Evolutionary conservation across 768 basidiomycete genomes (phyloP).

Genomic region (Rhodotorula graminis): DNA sequence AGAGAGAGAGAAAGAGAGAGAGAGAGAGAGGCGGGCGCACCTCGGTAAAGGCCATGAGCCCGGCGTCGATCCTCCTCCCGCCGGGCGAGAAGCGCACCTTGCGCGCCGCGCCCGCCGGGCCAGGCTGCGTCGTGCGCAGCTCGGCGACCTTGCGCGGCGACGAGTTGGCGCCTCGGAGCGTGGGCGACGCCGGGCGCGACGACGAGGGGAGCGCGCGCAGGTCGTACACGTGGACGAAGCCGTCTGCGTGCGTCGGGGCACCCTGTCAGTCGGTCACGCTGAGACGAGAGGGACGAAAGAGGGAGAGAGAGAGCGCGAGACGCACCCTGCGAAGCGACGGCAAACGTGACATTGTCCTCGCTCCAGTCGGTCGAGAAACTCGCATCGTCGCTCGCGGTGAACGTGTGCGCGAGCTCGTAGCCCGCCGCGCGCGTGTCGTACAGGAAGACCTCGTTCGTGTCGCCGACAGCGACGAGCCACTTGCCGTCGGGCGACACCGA

Average conservation of each 20-base stretch:
- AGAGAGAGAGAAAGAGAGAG: background rate
- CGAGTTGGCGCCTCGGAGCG: background rate
- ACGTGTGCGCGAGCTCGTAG: slow-evolving; percentile 29
- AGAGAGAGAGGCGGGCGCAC: too few relatives aligned
- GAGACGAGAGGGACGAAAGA: slow-evolving; percentile 51
- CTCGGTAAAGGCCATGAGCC: slow-evolving; percentile 86
- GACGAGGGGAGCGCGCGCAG: slow-evolving; percentile 14
- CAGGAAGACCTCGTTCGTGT: slow-evolving; percentile 78
- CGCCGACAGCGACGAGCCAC: slow-evolving; percentile 82
- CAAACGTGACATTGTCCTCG: slow-evolving; percentile 68
- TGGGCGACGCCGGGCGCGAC: background rate
- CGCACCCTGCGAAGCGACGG: slow-evolving; percentile 64
- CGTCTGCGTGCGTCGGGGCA: slow-evolving; percentile 41
- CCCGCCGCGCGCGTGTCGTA: slow-evolving; percentile 60
- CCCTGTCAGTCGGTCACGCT: too few relatives aligned
- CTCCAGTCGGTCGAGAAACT: slow-evolving; percentile 78
- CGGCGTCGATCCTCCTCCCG: slow-evolving; percentile 54
- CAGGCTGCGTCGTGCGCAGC: slow-evolving; percentile 42
- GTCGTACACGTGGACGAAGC: slow-evolving; percentile 32
- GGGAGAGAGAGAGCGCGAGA: background rate
- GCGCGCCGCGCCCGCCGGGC: slow-evolving; percentile 71
- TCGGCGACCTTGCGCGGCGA: slow-evolving; percentile 23
- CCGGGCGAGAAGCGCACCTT: slow-evolving; percentile 77
- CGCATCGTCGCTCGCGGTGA: slow-evolving; percentile 49
- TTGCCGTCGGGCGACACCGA: slow-evolving; percentile 84